Base-by-base conservation (phyloP, 208 protist genomes). In the Trypanosoma vivax region DNA sequence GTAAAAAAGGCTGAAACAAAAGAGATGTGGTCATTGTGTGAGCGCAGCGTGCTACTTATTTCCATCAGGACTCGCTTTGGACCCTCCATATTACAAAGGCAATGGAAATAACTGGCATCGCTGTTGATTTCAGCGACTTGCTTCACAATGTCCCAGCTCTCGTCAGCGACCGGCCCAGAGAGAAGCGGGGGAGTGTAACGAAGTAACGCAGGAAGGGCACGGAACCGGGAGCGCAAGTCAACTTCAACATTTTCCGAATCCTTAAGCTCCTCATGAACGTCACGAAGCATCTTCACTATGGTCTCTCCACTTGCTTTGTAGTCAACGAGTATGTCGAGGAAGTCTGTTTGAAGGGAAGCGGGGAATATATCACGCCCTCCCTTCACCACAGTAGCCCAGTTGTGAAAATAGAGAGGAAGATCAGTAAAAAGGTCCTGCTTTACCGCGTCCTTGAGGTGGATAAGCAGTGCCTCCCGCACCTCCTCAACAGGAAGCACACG, bases 1-100 rank as follows among this genome's bases (percentile, higher is more conserved):
- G 80, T 89, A 39, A 89, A 94, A 57, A 90, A 67, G 48, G 86
- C 82, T 7, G 79, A 83, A 11, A 88, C 42, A 21, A 83, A 48
- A 5, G 60, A 72, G 34, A 58, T 65, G 2, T 50, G 33, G 16
- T 47, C 47, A 24, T 60, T 53, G 1, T 57, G 43, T 10, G 60
- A 10, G 23, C 66, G 64, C 49, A 50, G 70, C 14, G 73, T 58
- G 3, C 34, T 41, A 3, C 48, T 56, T 11, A 31, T 72, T 27
- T 25, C 16, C 39, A 64, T 49, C 31, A 48, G 51, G 18, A 73
- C 49, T 23, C 60, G 51, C 51, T 67, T 68, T 27, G 66, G 58
- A 37, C 64, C 63, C 34, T 35, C 63, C 61, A 66, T 25, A 21
- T 73, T 63, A 37, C 76, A 75, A 16, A 92, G 64, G 16, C 62